Conservation (phyloP, 129 eudicot species). For the Chrysanthemum makinoi region DNA sequence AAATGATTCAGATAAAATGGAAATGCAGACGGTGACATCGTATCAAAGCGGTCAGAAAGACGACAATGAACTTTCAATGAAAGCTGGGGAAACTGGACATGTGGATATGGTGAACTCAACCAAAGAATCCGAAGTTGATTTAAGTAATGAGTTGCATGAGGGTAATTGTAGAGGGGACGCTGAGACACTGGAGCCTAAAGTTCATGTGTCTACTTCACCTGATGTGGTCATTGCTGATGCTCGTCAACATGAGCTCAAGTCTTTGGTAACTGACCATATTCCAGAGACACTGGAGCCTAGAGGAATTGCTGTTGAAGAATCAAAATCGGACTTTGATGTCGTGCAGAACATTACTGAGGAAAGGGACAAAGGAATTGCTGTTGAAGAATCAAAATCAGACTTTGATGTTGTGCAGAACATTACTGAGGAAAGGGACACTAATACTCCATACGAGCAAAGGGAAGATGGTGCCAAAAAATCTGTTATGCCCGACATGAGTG, state of each 20-base stretch:
- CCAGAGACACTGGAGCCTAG: constrained; percentile 14
- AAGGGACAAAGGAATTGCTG: constrained; percentile 20
- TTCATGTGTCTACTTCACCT: constrained; percentile 19
- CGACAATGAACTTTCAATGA: constrained; percentile 21
- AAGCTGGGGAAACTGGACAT: constrained; percentile 33
- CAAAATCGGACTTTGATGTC: constrained; percentile 12
- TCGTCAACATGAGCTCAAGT: constrained; percentile 31
- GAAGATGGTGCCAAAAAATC: constrained; percentile 28
- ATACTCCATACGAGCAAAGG: constrained; percentile 21
- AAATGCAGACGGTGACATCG: constrained; percentile 21
- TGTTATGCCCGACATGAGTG: constrained; percentile 20
- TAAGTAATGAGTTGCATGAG: constrained; percentile 12
- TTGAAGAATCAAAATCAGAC: constrained; percentile 26
- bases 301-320: constrained; percentile 29
- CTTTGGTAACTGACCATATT: constrained; percentile 21
- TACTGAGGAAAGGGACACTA: constrained; percentile 24
- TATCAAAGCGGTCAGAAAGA: constrained; percentile 23
- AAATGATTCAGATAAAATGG: constrained; percentile 21
- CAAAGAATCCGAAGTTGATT: constrained; percentile 27
- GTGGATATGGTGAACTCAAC: constrained; percentile 22
- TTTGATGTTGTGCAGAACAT: constrained; percentile 20
- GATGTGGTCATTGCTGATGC: constrained; percentile 25
- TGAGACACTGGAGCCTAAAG: constrained; percentile 6
- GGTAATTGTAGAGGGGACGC: constrained; percentile 15
- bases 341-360: constrained; percentile 30